These are phyloP conservation scores for Buxus sempervirens DNA, from an alignment of 164 flowering plant genomes.

Conservation along the genomic window DNA sequence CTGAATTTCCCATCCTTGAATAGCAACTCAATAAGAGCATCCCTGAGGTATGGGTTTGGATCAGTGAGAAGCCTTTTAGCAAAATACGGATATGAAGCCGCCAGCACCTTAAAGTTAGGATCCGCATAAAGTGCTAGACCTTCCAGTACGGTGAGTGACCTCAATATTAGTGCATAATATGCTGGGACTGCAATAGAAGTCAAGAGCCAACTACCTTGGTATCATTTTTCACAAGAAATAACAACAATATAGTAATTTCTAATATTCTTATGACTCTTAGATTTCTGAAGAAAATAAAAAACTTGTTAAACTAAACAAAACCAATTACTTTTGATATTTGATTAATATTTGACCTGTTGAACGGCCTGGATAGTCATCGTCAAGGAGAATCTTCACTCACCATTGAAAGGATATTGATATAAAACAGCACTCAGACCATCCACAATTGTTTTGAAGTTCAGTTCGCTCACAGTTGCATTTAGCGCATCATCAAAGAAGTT, in stretches of 20 bases:
- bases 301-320: neutral
- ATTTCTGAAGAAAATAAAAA: neutral
- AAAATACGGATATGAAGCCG: constrained; percentile 99
- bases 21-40: constrained; percentile 93
- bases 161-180: constrained; percentile 91
- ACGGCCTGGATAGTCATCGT: neutral
- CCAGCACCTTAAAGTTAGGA: constrained; percentile 94
- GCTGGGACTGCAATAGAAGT: constrained; percentile 78
- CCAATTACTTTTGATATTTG: neutral
- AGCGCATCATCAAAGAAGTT: constrained; percentile 95
- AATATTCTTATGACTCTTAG: neutral
- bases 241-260: neutral
- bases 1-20: constrained; percentile 96
- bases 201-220: constrained; percentile 17
- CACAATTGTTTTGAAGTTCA: constrained; percentile 89
- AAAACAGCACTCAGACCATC: constrained; percentile 93
- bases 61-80: constrained; percentile 99
- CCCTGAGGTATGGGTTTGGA: constrained; percentile 97
- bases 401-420: constrained; percentile 88
- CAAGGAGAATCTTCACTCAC: constrained; percentile 39
- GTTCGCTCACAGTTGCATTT: constrained; percentile 84
- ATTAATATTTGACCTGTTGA: constrained; percentile 2
- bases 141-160: constrained; percentile 96
- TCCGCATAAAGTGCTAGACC: constrained; percentile 97
- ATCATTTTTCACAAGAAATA: constrained; percentile 11